Evolutionary conservation across 768 basidiomycete genomes (phyloP), one percentile per base, ranked within the genome.

Genomic region (Mycena venus): DNA sequence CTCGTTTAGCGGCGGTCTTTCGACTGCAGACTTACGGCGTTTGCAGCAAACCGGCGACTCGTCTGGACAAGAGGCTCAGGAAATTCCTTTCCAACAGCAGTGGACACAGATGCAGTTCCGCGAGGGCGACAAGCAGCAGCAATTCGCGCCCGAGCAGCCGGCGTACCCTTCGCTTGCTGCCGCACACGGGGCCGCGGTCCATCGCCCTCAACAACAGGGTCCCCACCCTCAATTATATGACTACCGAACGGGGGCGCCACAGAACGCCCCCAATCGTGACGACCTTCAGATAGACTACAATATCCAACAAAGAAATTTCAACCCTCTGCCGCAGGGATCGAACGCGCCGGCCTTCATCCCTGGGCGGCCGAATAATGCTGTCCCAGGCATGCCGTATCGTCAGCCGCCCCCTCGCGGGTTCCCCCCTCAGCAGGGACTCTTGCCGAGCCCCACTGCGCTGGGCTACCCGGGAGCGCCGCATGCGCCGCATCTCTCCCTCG

Each of bases 1-100:
- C 80, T 95, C 94, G 0, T 95, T 94, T 81, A 95, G 92, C 73
- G 94, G 94, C 51, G 93, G 93, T 32, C 84, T 95, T 58, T 94
- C 94, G 8, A 88, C 84, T 60, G 92, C 93, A 58, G 94, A 95
- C 77, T 86, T 95, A 68, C 91, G 91, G 76, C 93, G 94, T 78
- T 85, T 95, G 68, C 93, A 94, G 81, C 92, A 94, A 78, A 91
- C 87, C 32, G 92, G 90, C 60, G 90, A 91, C 56, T 49, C 61
- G 5, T 36, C 38, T n/a, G 60, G 60, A 27, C 34, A 56, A 21
- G 73, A 69, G 82, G 81, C 66, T 17, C 70, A 72, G 49, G 84
- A 84, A 68, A n/a, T 77, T 75, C 72, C 58, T 59, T 60, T 82
- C 80, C 81, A 86, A 76, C 88, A 88, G 68, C 87, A 88, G 72